Percentiles rank a stretch among this genome's conserved stretches.
These are phyloP conservation scores for Penicillium canariense DNA, from an alignment of 495 filamentous ascomycete species.

Conservation along the genomic window DNA sequence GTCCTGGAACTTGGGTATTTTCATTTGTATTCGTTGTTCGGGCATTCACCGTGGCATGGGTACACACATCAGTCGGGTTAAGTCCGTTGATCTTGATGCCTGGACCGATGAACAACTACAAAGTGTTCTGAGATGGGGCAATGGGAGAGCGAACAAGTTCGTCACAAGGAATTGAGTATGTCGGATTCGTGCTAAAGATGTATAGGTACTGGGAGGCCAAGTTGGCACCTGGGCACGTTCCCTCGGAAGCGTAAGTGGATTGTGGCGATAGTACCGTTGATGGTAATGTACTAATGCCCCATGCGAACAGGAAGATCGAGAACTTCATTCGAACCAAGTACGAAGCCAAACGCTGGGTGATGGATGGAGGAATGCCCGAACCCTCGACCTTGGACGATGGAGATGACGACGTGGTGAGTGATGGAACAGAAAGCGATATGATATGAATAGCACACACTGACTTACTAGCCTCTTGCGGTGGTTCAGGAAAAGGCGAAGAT, in stretches of 20 bases:
- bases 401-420: constrained; percentile 72
- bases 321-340: constrained; percentile 99
- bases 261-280: constrained; percentile 3
- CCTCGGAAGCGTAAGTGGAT: constrained; percentile 75
- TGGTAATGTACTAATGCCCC: not conserved
- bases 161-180: constrained; percentile 24
- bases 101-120: constrained; percentile 98
- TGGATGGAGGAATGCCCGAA: constrained; percentile 93
- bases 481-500: constrained; percentile 72
- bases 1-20: constrained; percentile 94
- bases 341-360: constrained; percentile 95
- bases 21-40: constrained; percentile 96
- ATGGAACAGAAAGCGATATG: not conserved
- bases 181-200: constrained; percentile 15
- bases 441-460: constrained; percentile 19
- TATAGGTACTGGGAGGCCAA: constrained; percentile 91
- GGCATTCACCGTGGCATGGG: constrained; percentile 98
- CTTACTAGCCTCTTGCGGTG: constrained; percentile 62
- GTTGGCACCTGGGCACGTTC: constrained; percentile 85
- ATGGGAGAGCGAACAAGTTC: constrained; percentile 88
- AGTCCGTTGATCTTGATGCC: constrained; percentile 93
- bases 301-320: constrained; percentile 74
- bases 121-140: constrained; percentile 91
- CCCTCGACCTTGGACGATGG: constrained; percentile 80
- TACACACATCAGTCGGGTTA: constrained; percentile 96